phyloP scores from a whole-genome alignment of 495 filamentous ascomycete species.

The Neurospora sp. region DNA sequence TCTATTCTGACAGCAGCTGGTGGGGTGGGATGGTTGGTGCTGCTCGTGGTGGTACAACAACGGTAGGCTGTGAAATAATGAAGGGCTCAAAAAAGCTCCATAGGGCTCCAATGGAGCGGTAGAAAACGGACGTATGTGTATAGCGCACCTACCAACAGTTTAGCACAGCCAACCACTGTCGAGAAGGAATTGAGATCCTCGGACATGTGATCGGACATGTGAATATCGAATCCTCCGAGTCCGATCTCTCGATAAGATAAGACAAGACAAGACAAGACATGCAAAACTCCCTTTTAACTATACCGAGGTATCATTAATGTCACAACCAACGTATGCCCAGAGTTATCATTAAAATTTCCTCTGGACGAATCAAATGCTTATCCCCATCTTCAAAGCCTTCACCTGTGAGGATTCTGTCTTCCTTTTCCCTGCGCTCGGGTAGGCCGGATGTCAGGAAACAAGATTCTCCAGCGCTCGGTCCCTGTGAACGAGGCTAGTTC shows the following conservation, averaged over 20 bases:
- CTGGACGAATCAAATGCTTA: background rate
- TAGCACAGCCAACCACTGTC: no score
- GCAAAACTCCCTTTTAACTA: background rate
- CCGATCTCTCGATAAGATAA: no score
- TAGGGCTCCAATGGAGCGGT: no score
- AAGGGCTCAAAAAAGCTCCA: no score
- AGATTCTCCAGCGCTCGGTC: background rate
- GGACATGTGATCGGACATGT: background rate
- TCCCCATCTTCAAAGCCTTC: background rate
- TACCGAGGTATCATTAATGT: background rate
- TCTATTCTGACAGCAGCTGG: background rate
- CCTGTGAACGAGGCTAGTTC: background rate
- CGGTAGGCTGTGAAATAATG: background rate
- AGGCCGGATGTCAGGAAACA: background rate
- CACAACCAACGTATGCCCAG: background rate
- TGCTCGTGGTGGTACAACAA: background rate
- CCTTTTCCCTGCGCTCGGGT: background rate
- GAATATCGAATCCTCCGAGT: background rate
- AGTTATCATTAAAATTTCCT: background rate
- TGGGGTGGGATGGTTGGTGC: background rate
- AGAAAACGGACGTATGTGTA: no score
- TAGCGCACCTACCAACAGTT: no score
- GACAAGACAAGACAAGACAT: background rate
- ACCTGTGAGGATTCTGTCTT: background rate
- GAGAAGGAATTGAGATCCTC: background rate